Base-by-base conservation (phyloP, 148 eudicot species). In the Fallopia convolvulus region DNA sequence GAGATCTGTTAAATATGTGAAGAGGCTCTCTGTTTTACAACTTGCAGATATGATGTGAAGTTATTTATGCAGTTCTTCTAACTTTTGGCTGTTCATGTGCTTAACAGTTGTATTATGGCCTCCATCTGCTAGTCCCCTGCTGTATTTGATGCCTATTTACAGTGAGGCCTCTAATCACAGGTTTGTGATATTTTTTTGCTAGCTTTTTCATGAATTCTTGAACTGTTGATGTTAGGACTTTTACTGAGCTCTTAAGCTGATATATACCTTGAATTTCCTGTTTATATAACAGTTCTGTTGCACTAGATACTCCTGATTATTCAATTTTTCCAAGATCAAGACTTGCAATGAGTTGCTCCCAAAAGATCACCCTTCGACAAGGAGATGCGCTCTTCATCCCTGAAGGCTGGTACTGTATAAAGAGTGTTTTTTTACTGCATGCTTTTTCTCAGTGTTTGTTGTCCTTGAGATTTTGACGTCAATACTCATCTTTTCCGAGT, bases 81-180 rank as follows among this genome's bases (percentile, higher is more conserved):
- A 66, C 60, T 33, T 80, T 58, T 18, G 70, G 17, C 41, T 44
- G 55, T 75, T 68, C 79, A 46, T 79, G 79, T 79, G 55, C 14
- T 77, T 77, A 61, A 52, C 94, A 95, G 97, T 95, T 82, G 84
- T 83, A 79, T 82, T 95, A 77, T 92, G 99, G 99, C 97, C 97
- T 40, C 99, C 99, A 80, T 91, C 97, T 74, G 89, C 97, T 63
- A 89, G 91, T 74, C 84, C 93, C 33, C 44, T 77, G 48, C 79
- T 95, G 65, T 92, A 95, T 84, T 93, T 97, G 63, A 85, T 88
- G 92, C 91, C 97, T 41, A 81, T 95, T 70, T 90, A 92, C 78
- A 97, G 99, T 74, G 99, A 95, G 84, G 90, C 99, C 42, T 95
- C 97, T 65, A 92, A 95, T 75, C 99, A 95, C 78, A 92, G 99